These are phyloP conservation scores for Candida maris DNA, from an alignment of 805 yeast genomes.

Conservation along the genomic window DNA sequence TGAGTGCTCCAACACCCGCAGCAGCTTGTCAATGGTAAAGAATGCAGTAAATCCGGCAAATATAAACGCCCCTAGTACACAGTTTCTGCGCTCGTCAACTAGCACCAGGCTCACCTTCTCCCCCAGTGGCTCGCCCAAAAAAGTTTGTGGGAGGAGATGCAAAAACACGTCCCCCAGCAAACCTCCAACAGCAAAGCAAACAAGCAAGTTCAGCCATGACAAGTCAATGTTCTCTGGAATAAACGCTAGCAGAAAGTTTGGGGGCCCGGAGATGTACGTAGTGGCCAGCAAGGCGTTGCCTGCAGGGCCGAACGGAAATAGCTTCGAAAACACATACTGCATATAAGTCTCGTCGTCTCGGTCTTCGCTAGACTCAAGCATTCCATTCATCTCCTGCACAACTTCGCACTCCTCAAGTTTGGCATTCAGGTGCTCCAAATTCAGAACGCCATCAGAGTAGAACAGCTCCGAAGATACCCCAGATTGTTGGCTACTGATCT, in stretches of 20 bases:
- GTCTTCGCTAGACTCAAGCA: slow-evolving; percentile 4
- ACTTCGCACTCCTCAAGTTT: slow-evolving; percentile 35
- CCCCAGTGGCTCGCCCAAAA: slow-evolving; percentile 47
- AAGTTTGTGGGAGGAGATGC: slow-evolving; percentile 69
- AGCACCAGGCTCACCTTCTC: slow-evolving; percentile 42
- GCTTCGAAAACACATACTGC: slow-evolving; percentile 37
- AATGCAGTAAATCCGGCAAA: slow-evolving; percentile 60
- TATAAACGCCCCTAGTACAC: slow-evolving; percentile 49
- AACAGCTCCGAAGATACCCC: slow-evolving; percentile 8
- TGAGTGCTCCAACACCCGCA: slow-evolving; percentile 47
- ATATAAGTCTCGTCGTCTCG: slow-evolving; percentile 25
- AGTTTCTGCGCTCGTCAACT: slow-evolving; percentile 49
- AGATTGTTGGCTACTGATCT: background rate
- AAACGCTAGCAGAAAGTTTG: slow-evolving; percentile 51
- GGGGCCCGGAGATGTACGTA: slow-evolving; percentile 60
- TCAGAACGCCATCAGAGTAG: slow-evolving; percentile 41
- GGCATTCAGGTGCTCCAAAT: slow-evolving; percentile 33
- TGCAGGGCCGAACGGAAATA: slow-evolving; percentile 55
- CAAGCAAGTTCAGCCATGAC: slow-evolving; percentile 47
- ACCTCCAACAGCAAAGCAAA: slow-evolving; percentile 75
- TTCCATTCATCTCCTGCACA: slow-evolving; percentile 36
- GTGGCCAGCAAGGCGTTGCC: slow-evolving; percentile 64
- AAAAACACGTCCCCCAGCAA: slow-evolving; percentile 70
- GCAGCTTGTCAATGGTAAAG: slow-evolving; percentile 56
- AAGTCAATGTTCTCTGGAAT: slow-evolving; percentile 57